Conservation (phyloP, 1,139 yeast genomes). For the Nakaseomyces glabratus region DNA sequence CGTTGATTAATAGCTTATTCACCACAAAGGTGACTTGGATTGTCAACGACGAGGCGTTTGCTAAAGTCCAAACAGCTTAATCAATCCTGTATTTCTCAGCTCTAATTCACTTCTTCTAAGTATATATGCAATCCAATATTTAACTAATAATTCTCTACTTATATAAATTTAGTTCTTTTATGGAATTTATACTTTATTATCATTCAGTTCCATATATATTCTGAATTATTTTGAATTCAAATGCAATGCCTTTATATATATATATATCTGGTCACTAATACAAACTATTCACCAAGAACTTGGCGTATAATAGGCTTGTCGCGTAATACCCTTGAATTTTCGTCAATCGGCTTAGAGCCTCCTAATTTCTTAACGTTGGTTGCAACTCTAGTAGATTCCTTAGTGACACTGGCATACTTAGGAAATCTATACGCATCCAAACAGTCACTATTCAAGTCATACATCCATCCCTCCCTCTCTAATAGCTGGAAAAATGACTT, state of each 20-base stretch:
- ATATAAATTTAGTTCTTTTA: not conserved
- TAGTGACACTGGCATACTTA: not conserved
- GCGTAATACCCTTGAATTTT: conserved; percentile 12
- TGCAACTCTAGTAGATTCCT: not conserved
- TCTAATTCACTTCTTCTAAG: not conserved
- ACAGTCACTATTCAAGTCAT: conserved; percentile 25
- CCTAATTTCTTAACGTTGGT: conserved; percentile 2
- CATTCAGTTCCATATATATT: not conserved
- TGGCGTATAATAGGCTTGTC: conserved; percentile 19
- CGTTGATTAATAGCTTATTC: conserved; percentile 51
- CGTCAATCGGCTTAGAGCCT: conserved; percentile 11
- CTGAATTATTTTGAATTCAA: not conserved
- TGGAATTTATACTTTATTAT: not conserved
- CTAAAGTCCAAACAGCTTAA: conserved; percentile 17
- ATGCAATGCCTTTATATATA: too few relatives aligned
- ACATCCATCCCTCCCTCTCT: conserved; percentile 55
- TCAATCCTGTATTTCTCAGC: too few relatives aligned
- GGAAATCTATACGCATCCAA: conserved; percentile 15
- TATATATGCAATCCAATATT: not conserved
- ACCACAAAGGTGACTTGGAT: conserved; percentile 60
- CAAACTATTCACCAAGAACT: conserved; percentile 12
- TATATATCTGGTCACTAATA: too few relatives aligned
- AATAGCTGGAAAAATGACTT: conserved; percentile 55
- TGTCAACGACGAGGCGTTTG: conserved; percentile 65
- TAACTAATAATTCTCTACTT: conserved; percentile 1